These are phyloP conservation scores for Astrephomene gubernaculifera DNA, from an alignment of 139 green algal species.

Conservation along the genomic window DNA sequence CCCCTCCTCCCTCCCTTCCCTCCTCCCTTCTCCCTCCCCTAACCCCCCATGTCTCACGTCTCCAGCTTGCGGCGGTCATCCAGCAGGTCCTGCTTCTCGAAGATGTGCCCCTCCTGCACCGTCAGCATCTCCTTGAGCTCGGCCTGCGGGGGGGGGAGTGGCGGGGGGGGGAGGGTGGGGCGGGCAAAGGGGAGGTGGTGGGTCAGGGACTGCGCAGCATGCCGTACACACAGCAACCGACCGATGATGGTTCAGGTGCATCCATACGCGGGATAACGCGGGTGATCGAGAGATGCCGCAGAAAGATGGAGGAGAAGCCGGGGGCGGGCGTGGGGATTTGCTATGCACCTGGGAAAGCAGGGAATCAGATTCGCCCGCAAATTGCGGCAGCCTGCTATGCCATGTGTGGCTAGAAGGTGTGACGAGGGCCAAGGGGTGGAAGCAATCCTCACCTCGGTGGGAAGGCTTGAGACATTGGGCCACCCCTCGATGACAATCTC, in stretches of 20 bases:
- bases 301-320: not conserved
- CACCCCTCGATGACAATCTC: conserved; percentile 74
- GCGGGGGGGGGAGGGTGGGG: not conserved
- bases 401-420: no score
- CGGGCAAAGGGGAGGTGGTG: not conserved
- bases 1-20: not conserved
- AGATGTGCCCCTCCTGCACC: conserved; percentile 69
- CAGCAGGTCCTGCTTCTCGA: conserved; percentile 69
- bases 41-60: conserved; percentile 50
- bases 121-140: conserved; percentile 69
- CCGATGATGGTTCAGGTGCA: not conserved
- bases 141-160: not conserved
- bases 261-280: not conserved
- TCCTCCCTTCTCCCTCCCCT: not conserved
- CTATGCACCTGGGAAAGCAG: not conserved
- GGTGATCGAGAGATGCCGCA: not conserved
- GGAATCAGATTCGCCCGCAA: not conserved
- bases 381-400: not conserved
- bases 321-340: no score
- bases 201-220: no score
- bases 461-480: conserved; percentile 63
- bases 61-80: conserved; percentile 66
- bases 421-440: no score
- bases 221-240: not conserved
- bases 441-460: conserved; percentile 39